Percentiles rank a stretch among this genome's conserved stretches.
These are phyloP conservation scores for Rhizoclosmatium hyalinum DNA, from an alignment of 371 early-diverging fungal genomes.

Conservation along the genomic window DNA sequence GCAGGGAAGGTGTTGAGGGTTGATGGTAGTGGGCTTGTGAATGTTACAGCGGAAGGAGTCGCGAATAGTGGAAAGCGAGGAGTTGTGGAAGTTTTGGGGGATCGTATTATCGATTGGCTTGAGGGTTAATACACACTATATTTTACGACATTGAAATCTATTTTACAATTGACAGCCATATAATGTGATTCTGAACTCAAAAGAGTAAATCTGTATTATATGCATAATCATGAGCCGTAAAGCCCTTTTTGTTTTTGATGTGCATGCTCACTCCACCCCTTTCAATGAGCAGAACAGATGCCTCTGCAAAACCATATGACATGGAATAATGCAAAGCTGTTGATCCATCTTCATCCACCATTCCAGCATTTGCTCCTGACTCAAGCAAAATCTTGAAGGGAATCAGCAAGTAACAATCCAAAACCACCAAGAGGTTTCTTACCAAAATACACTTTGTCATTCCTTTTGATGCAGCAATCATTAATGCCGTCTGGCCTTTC, in stretches of 20 bases:
- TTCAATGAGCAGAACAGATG: conserved; percentile 44
- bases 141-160: too few species aligned
- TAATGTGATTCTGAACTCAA: conserved; percentile 22
- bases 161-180: too few species aligned
- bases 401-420: background rate
- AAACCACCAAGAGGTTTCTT: background rate
- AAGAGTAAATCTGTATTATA: conserved; percentile 41
- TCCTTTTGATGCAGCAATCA: conserved; percentile 43
- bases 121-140: background rate
- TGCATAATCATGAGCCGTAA: conserved; percentile 49
- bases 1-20: background rate
- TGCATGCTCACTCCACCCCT: conserved; percentile 40
- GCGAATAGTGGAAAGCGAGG: background rate
- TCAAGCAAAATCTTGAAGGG: conserved; percentile 24
- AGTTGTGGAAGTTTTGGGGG: conserved; percentile 5
- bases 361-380: conserved; percentile 44
- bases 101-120: conserved; percentile 8
- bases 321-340: conserved; percentile 51
- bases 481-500: conserved; percentile 43
- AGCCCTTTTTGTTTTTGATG: conserved; percentile 45
- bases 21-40: background rate
- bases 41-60: background rate
- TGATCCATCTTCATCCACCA: conserved; percentile 46
- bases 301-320: conserved; percentile 48
- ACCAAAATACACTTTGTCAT: conserved; percentile 33